Conservation (phyloP, 306 rosid species). For the Acacia confusa region DNA sequence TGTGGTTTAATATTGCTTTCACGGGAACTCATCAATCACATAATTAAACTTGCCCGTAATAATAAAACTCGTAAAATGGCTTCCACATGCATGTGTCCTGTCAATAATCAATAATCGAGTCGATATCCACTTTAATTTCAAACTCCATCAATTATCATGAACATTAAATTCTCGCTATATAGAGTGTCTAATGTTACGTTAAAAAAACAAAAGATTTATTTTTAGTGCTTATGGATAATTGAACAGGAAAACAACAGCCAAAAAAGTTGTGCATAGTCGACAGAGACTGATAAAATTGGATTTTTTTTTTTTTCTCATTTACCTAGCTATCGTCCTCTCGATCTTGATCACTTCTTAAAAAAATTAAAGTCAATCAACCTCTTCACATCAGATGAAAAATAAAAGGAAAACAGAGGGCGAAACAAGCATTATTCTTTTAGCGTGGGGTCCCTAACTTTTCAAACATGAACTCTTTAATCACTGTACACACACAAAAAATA, state of each 20-base stretch:
- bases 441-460: not conserved
- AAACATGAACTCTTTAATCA: not conserved
- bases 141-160: not conserved
- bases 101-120: not conserved
- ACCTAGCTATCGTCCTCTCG: not conserved
- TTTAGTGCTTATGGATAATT: not conserved
- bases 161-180: too few relatives aligned
- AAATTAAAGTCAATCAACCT: not conserved
- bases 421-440: not conserved
- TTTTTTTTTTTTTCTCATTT: not conserved
- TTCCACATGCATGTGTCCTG: not conserved
- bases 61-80: not conserved
- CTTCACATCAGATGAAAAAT: not conserved
- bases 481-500: not conserved
- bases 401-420: not conserved
- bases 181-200: not conserved
- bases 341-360: not conserved
- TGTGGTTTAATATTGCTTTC: not conserved
- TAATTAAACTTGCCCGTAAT: not conserved
- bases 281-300: not conserved
- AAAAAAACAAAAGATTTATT: too few relatives aligned
- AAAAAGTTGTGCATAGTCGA: not conserved
- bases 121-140: not conserved
- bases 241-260: not conserved
- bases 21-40: not conserved